phyloP scores from a whole-genome alignment of 1,284 basidiomycete species.

The Thelephora terrestris region DNA sequence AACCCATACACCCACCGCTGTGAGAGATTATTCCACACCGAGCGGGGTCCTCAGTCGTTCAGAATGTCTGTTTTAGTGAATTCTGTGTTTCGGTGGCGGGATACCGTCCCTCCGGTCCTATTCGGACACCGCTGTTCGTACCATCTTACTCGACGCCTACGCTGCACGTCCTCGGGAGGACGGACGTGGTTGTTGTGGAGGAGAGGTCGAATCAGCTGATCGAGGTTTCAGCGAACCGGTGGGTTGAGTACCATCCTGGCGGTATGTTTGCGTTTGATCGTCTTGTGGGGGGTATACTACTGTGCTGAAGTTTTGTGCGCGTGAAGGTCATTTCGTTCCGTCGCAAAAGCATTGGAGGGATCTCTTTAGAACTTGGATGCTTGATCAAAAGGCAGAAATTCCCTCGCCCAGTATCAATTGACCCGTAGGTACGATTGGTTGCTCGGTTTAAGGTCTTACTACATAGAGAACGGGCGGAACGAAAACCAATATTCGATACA shows the following conservation, averaged over 20 bases:
- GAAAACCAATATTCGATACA: no score
- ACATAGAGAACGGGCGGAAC: no score
- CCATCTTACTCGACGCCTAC: constrained; percentile 60
- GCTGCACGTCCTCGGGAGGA: constrained; percentile 73
- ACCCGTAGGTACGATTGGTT: no score
- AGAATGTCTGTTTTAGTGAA: constrained; percentile 29
- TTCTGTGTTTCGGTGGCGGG: constrained; percentile 67
- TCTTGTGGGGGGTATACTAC: no score
- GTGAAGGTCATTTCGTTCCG: no score
- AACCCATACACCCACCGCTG: constrained; percentile 61
- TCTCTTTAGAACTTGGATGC: no score
- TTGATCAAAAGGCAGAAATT: no score
- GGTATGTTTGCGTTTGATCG: constrained; percentile 32
- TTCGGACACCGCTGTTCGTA: constrained; percentile 45
- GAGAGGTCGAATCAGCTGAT: constrained; percentile 59
- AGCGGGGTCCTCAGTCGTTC: constrained; percentile 1
- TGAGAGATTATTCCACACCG: constrained; percentile 32
- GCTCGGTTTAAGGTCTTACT: no score
- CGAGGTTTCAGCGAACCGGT: constrained; percentile 42
- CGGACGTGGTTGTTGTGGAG: constrained; percentile 70
- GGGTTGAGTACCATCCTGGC: constrained; percentile 67
- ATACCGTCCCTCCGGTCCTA: constrained; percentile 44
- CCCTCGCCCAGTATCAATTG: no score
- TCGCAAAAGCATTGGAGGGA: no score
- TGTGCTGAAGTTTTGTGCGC: no score